Conservation (phyloP, 768 basidiomycete genomes). For the Trametes cubensis region DNA sequence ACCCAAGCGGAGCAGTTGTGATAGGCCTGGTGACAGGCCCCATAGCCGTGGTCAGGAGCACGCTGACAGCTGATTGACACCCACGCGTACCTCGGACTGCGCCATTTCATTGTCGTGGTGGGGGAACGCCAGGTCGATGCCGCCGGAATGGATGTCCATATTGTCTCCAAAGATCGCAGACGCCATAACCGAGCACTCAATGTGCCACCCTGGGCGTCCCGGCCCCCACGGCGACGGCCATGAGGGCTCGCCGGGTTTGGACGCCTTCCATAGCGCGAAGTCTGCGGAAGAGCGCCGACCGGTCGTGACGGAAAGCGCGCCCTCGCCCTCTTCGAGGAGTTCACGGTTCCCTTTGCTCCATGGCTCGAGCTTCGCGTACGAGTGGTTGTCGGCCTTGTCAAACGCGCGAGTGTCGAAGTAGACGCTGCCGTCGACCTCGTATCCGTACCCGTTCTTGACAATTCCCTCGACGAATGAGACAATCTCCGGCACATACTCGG, state of each 20-base stretch:
- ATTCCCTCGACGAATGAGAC: slow-evolving; percentile 86
- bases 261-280: slow-evolving; percentile 98
- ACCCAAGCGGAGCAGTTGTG: slow-evolving; percentile 94
- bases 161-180: slow-evolving; percentile 84
- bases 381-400: slow-evolving; percentile 73
- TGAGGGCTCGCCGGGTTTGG: slow-evolving; percentile 93
- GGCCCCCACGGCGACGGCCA: slow-evolving; percentile 97
- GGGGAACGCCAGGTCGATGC: slow-evolving; percentile 96
- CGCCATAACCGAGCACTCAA: slow-evolving; percentile 99
- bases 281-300: slow-evolving; percentile 84
- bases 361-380: slow-evolving; percentile 94
- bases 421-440: slow-evolving; percentile 77
- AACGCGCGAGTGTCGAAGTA: slow-evolving; percentile 90
- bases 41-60: not conserved
- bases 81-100: slow-evolving; percentile 77
- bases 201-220: slow-evolving; percentile 99
- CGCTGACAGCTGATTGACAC: not conserved
- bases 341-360: slow-evolving; percentile 95
- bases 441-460: slow-evolving; percentile 82
- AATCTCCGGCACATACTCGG: slow-evolving; percentile 96
- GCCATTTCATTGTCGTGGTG: slow-evolving; percentile 99
- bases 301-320: slow-evolving; percentile 61
- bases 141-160: slow-evolving; percentile 98
- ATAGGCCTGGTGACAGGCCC: slow-evolving; percentile 65
- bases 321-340: slow-evolving; percentile 90